A percentile compares a stretch with the other conserved stretches of the same genome.
Conservation (phyloP, 306 rosid species). For the Corylus heterophylla region DNA sequence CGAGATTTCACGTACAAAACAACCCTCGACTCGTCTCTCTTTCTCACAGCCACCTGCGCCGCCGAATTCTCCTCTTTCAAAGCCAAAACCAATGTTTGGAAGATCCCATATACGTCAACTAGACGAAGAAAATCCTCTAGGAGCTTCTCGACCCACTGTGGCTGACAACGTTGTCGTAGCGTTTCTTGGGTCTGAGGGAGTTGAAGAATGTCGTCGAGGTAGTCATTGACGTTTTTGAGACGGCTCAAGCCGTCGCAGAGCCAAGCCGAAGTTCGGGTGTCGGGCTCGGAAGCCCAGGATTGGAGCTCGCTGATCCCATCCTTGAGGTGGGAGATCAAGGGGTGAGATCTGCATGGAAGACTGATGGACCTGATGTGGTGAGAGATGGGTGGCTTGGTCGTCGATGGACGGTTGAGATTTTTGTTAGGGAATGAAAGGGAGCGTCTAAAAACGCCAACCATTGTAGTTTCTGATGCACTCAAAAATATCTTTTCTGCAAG, state of each 20-base stretch:
- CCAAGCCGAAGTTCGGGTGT: constrained; percentile 37
- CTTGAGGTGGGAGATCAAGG: constrained; percentile 70
- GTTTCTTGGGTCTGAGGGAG: constrained; percentile 79
- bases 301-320: constrained; percentile 49
- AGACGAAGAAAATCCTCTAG: constrained; percentile 71
- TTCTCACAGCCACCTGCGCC: constrained; percentile 68
- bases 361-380: constrained; percentile 81
- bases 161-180: constrained; percentile 47
- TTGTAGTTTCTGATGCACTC: constrained; percentile 5
- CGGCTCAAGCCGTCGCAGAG: constrained; percentile 53
- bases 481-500: neutral
- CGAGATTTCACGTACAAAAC: constrained; percentile 42
- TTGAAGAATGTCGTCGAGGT: constrained; percentile 62
- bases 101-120: constrained; percentile 74
- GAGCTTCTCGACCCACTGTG: constrained; percentile 55
- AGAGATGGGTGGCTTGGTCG: constrained; percentile 42
- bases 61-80: constrained; percentile 63
- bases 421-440: constrained; percentile 84
- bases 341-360: constrained; percentile 93
- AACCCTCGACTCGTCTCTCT: constrained; percentile 50
- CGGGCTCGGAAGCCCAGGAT: constrained; percentile 37
- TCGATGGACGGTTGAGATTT: constrained; percentile 50
- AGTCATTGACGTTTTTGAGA: constrained; percentile 58
- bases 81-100: constrained; percentile 53
- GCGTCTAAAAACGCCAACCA: constrained; percentile 88